These are phyloP conservation scores for Crithidia thermophila DNA, from an alignment of 208 protist species.

Conservation along the genomic window DNA sequence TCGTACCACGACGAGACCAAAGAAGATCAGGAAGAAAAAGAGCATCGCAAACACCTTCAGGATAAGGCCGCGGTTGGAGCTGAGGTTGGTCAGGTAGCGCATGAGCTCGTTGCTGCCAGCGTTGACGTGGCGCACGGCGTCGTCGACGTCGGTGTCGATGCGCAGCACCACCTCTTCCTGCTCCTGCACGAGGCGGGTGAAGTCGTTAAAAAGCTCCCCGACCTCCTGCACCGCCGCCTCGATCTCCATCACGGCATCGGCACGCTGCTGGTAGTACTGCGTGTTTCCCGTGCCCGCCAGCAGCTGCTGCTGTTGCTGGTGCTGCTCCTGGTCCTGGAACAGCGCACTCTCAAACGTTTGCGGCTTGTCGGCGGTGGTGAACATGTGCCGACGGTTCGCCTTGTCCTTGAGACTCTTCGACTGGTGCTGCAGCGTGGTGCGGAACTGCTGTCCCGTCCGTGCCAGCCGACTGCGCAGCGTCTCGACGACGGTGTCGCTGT, in stretches of 20 bases:
- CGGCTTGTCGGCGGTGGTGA: slow-evolving; percentile 75
- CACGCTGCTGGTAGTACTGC: slow-evolving; percentile 86
- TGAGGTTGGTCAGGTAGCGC: slow-evolving; percentile 88
- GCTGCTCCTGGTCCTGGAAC: slow-evolving; percentile 88
- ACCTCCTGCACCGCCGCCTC: slow-evolving; percentile 91
- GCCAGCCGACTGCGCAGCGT: slow-evolving; percentile 74
- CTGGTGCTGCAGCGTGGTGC: slow-evolving; percentile 77
- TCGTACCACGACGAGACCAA: slow-evolving; percentile 89
- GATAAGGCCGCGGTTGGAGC: slow-evolving; percentile 92
- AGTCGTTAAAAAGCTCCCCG: slow-evolving; percentile 92
- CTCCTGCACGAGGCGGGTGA: slow-evolving; percentile 91
- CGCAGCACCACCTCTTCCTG: slow-evolving; percentile 91
- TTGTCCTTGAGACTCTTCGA: slow-evolving; percentile 79
- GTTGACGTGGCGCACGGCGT: slow-evolving; percentile 86
- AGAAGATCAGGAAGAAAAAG: slow-evolving; percentile 93
- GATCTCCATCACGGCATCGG: slow-evolving; percentile 85
- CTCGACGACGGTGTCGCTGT: slow-evolving; percentile 77
- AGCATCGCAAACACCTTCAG: slow-evolving; percentile 93
- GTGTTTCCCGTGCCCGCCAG: slow-evolving; percentile 53
- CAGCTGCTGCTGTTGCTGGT: slow-evolving; percentile 76
- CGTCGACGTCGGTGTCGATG: slow-evolving; percentile 91
- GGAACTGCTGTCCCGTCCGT: slow-evolving; percentile 83
- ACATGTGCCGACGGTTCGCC: slow-evolving; percentile 75
- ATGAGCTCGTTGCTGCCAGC: slow-evolving; percentile 93
- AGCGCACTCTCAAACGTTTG: slow-evolving; percentile 88